phyloP scores from a whole-genome alignment of 495 filamentous ascomycete genomes.

The Hypoxylon lenormandii region DNA sequence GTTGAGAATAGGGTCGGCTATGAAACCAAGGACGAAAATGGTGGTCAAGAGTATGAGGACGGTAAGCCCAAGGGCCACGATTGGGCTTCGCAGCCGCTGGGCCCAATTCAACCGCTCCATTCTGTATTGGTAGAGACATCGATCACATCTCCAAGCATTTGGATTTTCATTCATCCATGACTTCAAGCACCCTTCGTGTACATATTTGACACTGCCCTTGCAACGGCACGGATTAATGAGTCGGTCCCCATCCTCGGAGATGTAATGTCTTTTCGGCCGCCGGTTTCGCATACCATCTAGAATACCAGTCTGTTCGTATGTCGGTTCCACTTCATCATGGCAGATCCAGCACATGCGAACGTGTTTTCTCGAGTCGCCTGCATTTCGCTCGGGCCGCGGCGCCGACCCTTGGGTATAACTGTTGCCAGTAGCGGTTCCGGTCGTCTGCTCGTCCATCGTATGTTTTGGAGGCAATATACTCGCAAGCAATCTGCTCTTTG shows the following conservation, averaged over 20 bases:
- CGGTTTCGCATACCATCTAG: constrained; percentile 72
- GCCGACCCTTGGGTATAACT: constrained; percentile 18
- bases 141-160: constrained; percentile 84
- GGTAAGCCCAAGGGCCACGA: constrained; percentile 74
- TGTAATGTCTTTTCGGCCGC: constrained; percentile 74
- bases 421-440: constrained; percentile 29
- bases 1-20: constrained; percentile 92
- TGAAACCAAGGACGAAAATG: constrained; percentile 84
- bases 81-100: constrained; percentile 75
- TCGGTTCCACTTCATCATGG: constrained; percentile 83
- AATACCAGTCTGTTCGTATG: constrained; percentile 72
- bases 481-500: neutral
- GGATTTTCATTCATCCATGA: constrained; percentile 84
- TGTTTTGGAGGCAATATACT: constrained; percentile 8
- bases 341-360: constrained; percentile 89
- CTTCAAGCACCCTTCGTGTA: constrained; percentile 93
- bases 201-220: constrained; percentile 90
- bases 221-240: constrained; percentile 93
- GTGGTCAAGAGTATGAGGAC: constrained; percentile 73
- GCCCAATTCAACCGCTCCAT: constrained; percentile 82
- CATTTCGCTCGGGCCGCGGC: constrained; percentile 39
- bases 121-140: constrained; percentile 86
- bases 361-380: constrained; percentile 45
- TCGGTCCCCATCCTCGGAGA: constrained; percentile 79
- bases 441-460: constrained; percentile 19